Evolutionary conservation across 1,284 basidiomycete genomes (phyloP).

Genomic region (Salmacisia buchloeana): DNA sequence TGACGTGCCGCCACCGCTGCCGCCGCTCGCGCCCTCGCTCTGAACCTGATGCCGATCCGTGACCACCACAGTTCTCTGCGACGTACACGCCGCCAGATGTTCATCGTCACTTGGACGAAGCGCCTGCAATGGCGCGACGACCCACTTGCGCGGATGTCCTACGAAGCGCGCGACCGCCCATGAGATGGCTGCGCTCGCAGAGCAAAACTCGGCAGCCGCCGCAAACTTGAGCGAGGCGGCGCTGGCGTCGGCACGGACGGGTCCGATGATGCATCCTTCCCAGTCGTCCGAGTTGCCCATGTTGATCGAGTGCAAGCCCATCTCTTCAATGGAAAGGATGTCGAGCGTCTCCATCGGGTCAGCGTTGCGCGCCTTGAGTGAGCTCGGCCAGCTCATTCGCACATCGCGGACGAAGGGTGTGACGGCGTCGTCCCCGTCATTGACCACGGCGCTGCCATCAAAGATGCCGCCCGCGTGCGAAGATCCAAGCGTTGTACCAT

Average conservation of each 20-base stretch:
- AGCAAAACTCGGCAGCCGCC: background rate
- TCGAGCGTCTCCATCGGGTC: conserved; percentile 36
- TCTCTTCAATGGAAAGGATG: conserved; percentile 40
- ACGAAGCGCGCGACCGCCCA: conserved; percentile 33
- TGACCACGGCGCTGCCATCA: background rate
- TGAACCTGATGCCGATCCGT: conserved; percentile 17
- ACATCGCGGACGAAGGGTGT: background rate
- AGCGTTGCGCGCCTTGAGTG: conserved; percentile 14
- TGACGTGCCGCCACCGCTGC: background rate
- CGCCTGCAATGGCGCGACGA: conserved; percentile 21
- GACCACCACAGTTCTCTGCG: conserved; percentile 29
- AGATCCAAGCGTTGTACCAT: no score
- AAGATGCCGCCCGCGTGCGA: background rate
- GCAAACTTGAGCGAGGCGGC: background rate
- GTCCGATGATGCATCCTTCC: conserved; percentile 29
- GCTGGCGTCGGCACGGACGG: background rate
- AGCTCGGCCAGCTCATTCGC: background rate
- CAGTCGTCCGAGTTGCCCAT: conserved; percentile 39
- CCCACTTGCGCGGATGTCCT: conserved; percentile 34
- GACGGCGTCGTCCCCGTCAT: background rate
- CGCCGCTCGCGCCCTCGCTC: background rate
- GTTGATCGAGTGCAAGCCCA: conserved; percentile 40
- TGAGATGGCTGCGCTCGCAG: conserved; percentile 4
- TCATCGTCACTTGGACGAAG: background rate
- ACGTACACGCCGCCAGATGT: background rate